Evolutionary conservation across 208 protist genomes (phyloP), one percentile per base, ranked within the genome.

Genomic region (Leishmania tropica): DNA sequence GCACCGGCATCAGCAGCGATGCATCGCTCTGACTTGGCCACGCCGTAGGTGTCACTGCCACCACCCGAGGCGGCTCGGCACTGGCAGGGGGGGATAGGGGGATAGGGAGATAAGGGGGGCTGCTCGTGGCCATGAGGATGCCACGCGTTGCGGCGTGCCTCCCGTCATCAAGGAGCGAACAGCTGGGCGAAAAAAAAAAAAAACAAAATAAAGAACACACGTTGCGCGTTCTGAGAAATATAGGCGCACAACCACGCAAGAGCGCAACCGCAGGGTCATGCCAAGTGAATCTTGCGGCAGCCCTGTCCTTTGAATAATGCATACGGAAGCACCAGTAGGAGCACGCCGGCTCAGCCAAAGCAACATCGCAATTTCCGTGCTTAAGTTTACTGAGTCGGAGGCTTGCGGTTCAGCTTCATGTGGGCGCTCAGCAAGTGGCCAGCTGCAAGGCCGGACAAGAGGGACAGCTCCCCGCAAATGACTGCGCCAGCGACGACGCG

Each of bases 381-480:
- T 8, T 13, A 28, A 68, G 10, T 42, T 75, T 72, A 85, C 51
- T 81, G 64, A 31, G 81, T 71, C 6, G 86, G 56, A 0, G 89
- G 91, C 81, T 98, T 98, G n/a, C 96, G 93, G 85, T 98, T 98
- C 62, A 98, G 87, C 79, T 97, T 94, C 94, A 98, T 97, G 86
- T 98, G 96, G 0, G 96, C 95, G 68, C 87, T 96, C 47, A 98
- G 86, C 40, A 98, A 85, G 81, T 98, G 95, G 17, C 95, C 95
- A n/a, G 96, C 93, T 37, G 95, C 93, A 42, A 97, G 90, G 47
- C 95, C 96, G 58, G 95, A 91, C 88, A 99, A 97, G 47, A 99
- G 91, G 1, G 98, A 99, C 8, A 99, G 92, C 88, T 99, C 99
- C 45, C 98, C 99, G 70, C 98, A 99, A 75, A 99, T 83, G 17